These are phyloP conservation scores for Pseudoscleropodium purum DNA, from an alignment of 225 moss, liverwort and hornwort species.

Conservation along the genomic window DNA sequence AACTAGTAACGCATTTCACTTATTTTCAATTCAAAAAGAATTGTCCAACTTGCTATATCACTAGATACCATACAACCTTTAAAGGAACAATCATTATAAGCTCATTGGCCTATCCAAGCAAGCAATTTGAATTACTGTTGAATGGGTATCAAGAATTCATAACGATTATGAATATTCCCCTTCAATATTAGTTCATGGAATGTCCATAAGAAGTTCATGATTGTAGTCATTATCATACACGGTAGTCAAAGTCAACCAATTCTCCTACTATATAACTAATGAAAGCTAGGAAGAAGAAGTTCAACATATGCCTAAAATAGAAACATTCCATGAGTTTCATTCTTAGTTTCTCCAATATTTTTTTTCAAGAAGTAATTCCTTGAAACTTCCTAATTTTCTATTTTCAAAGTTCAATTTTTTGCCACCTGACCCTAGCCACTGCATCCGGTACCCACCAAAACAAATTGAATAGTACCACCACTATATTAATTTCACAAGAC, in stretches of 20 bases:
- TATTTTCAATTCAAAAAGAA: not conserved
- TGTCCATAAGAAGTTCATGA: not conserved
- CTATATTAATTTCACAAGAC: not conserved
- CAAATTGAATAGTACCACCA: too few relatives aligned
- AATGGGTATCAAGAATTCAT: not conserved
- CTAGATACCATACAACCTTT: not conserved
- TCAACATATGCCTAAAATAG: too few relatives aligned
- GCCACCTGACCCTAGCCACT: rapidly evolving
- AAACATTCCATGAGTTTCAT: too few relatives aligned
- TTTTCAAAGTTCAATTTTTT: rapidly evolving
- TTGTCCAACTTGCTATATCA: rapidly evolving
- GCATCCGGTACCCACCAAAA: rapidly evolving
- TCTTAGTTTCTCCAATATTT: not conserved
- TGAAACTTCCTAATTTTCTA: not conserved
- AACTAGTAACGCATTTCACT: not conserved
- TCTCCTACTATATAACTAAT: too few relatives aligned
- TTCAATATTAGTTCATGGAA: not conserved
- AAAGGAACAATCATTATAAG: not conserved
- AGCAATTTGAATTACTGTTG: not conserved
- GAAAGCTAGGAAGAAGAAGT: too few relatives aligned
- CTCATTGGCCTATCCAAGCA: rapidly evolving
- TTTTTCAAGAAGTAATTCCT: too few relatives aligned
- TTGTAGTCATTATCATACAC: not conserved
- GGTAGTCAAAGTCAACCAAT: rapidly evolving
- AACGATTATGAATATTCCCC: not conserved